A percentile compares a stretch with the other conserved stretches of the same genome.
Evolutionary conservation across 2,329 filamentous ascomycete genomes (phyloP).

Genomic region (Celoporthe dispersa): DNA sequence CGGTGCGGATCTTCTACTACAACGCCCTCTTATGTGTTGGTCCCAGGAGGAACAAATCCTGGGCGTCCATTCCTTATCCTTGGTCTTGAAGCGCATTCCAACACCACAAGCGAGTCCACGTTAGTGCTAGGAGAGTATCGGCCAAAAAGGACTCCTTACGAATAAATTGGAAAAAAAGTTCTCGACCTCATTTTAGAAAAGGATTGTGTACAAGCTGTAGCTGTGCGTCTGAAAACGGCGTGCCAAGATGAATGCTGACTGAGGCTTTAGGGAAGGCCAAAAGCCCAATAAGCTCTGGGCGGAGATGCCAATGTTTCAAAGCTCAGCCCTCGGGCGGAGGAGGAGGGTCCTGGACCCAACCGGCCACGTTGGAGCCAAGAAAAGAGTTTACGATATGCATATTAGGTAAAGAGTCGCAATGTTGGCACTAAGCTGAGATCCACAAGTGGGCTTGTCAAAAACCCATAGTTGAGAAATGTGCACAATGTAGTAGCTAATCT

Average conservation of each 20-base stretch:
- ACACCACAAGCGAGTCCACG: too few relatives aligned
- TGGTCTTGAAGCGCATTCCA: too few relatives aligned
- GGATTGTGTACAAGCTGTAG: neutral
- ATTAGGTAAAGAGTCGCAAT: neutral
- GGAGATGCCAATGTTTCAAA: neutral
- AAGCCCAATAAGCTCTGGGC: too few relatives aligned
- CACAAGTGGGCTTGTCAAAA: too few relatives aligned
- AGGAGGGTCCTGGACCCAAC: neutral
- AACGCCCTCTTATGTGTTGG: neutral
- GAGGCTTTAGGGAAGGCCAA: neutral
- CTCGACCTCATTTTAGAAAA: too few relatives aligned
- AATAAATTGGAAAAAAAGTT: neutral
- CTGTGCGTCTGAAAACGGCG: neutral
- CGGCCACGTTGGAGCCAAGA: neutral
- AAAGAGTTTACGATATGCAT: neutral
- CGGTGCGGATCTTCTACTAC: too few relatives aligned
- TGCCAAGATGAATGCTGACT: neutral
- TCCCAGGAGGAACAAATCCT: neutral
- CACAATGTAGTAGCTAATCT: neutral
- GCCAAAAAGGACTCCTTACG: neutral
- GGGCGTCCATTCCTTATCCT: too few relatives aligned
- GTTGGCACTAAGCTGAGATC: neutral
- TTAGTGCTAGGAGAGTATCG: too few relatives aligned
- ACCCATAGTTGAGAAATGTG: too few relatives aligned
- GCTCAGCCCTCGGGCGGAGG: neutral